Conservation (phyloP, 345 rosid species). For the Lagerstroemia speciosa region DNA sequence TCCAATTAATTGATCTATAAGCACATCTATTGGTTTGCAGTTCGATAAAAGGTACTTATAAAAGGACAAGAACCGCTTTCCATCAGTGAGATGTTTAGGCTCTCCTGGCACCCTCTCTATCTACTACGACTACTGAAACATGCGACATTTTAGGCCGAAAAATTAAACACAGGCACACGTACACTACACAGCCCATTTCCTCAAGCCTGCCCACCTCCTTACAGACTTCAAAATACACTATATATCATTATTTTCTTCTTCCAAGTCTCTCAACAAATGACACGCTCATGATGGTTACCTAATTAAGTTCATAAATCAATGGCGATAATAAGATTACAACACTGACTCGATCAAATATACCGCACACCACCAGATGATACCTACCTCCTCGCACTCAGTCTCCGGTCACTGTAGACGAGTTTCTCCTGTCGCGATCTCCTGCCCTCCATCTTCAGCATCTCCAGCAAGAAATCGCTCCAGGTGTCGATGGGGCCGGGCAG, state of each 20-base stretch:
- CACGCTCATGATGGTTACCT: background rate
- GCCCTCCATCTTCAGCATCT: constrained; percentile 75
- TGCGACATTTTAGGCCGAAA: too few species aligned
- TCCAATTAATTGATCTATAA: too few species aligned
- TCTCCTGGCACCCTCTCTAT: background rate
- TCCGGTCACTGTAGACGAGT: constrained; percentile 16
- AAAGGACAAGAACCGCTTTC: too few species aligned
- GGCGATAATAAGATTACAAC: background rate
- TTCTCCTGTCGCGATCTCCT: constrained; percentile 19
- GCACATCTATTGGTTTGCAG: background rate
- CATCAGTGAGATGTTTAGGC: background rate
- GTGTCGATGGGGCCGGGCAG: constrained; percentile 83
- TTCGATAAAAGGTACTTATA: background rate
- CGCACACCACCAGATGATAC: background rate
- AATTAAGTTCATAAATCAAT: background rate
- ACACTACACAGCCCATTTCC: background rate
- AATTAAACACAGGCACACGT: too few species aligned
- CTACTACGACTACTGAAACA: too few species aligned
- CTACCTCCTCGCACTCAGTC: constrained; percentile 6
- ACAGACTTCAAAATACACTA: background rate
- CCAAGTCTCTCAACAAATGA: background rate
- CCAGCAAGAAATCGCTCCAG: constrained; percentile 69
- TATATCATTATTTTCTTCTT: background rate
- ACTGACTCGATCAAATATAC: background rate
- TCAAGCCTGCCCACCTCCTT: background rate